These are phyloP conservation scores for Endotrypanum monterogeii DNA, from an alignment of 208 protist genomes.

Conservation along the genomic window DNA sequence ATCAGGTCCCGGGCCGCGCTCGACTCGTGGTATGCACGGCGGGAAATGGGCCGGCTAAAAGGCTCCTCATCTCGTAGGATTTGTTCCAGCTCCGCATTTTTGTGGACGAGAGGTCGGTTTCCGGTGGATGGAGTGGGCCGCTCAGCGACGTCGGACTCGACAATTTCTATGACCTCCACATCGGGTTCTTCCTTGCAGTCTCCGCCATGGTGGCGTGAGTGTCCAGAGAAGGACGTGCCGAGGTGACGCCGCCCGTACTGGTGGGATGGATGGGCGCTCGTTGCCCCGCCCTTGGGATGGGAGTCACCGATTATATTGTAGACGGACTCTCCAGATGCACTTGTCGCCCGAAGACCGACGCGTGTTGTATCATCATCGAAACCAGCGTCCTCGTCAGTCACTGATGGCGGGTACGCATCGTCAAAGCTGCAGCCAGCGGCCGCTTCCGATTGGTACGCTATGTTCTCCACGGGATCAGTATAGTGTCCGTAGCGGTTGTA, in stretches of 20 bases:
- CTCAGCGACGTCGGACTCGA: slow-evolving; percentile 3
- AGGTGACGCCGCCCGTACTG: not conserved
- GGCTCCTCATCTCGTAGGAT: slow-evolving; percentile 61
- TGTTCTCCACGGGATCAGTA: slow-evolving; percentile 9
- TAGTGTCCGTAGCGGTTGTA: slow-evolving; percentile 11
- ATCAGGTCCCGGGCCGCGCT: slow-evolving; percentile 73
- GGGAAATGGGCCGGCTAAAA: slow-evolving; percentile 63
- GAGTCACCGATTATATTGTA: slow-evolving; percentile 37
- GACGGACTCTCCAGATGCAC: slow-evolving; percentile 45
- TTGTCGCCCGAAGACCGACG: slow-evolving; percentile 6
- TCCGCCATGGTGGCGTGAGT: not conserved
- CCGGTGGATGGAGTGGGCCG: not conserved
- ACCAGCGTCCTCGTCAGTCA: not conserved
- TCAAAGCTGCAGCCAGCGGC: not conserved
- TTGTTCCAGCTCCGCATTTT: slow-evolving; percentile 52
- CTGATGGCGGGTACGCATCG: not conserved
- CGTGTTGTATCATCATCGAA: slow-evolving; percentile 1
- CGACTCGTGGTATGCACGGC: slow-evolving; percentile 51
- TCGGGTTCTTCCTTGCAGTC: slow-evolving; percentile 35
- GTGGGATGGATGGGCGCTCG: not conserved
- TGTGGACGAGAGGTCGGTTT: slow-evolving; percentile 27
- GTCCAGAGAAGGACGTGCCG: not conserved
- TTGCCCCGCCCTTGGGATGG: not conserved
- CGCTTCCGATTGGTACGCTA: not conserved
- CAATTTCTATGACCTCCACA: slow-evolving; percentile 59